Evolutionary conservation across 2,329 filamentous ascomycete species (phyloP).

Genomic region (Orbilia blumenaviensis): DNA sequence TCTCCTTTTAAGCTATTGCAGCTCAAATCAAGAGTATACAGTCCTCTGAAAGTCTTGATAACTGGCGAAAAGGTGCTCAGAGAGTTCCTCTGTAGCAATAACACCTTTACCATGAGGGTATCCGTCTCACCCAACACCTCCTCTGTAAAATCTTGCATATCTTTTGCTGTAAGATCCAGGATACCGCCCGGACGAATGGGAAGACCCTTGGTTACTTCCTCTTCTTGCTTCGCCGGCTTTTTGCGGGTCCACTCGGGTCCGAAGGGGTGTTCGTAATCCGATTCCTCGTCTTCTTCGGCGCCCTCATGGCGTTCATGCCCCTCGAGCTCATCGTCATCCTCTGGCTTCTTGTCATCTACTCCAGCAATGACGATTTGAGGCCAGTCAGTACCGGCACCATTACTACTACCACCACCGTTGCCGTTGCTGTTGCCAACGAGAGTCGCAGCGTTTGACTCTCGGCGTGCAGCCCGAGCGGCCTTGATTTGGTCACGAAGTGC

Average conservation of each 20-base stretch:
- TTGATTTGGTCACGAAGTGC: conserved; percentile 88
- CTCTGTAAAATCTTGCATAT: conserved; percentile 67
- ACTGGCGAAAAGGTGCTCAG: conserved; percentile 74
- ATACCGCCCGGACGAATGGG: conserved; percentile 69
- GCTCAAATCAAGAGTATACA: conserved; percentile 77
- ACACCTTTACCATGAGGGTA: conserved; percentile 65
- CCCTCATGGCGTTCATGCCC: not conserved
- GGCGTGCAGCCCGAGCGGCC: conserved; percentile 83
- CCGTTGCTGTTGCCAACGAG: conserved; percentile 67
- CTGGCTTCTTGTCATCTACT: conserved; percentile 57
- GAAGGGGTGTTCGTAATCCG: conserved; percentile 53
- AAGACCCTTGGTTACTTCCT: conserved; percentile 55
- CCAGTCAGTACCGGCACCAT: conserved; percentile 70
- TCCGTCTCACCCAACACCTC: conserved; percentile 62
- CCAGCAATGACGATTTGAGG: conserved; percentile 62
- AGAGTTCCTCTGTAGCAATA: conserved; percentile 80
- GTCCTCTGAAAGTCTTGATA: conserved; percentile 74
- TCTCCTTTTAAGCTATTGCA: conserved; percentile 76
- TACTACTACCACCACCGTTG: conserved; percentile 74
- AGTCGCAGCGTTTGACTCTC: conserved; percentile 55
- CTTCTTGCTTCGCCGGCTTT: not conserved
- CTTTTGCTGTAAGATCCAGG: conserved; percentile 75
- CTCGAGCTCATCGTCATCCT: conserved; percentile 25
- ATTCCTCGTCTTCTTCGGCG: conserved; percentile 10
- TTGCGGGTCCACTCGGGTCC: conserved; percentile 2